A percentile compares a stretch with the other conserved stretches of the same genome.
Evolutionary conservation across 2,329 filamentous ascomycete species (phyloP).

Genomic region (Stylonectria norvegica): DNA sequence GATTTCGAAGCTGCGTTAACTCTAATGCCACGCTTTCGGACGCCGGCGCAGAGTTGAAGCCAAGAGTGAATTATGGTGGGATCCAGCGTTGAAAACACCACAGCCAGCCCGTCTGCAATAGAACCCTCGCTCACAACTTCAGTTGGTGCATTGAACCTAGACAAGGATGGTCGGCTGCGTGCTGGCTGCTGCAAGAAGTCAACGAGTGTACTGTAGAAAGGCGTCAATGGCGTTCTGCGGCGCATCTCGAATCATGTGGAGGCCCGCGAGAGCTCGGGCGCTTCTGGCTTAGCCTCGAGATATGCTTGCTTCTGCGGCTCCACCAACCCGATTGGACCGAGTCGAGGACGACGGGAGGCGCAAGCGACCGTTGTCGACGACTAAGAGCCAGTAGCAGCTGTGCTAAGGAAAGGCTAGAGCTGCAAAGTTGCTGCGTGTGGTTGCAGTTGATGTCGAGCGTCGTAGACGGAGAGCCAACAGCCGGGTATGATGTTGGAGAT

Average conservation of each 20-base stretch:
- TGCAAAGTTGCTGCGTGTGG: constrained; percentile 12
- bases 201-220: no score
- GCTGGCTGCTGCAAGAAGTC: no score
- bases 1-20: no score
- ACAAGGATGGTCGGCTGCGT: no score
- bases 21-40: no score
- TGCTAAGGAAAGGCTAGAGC: constrained; percentile 5
- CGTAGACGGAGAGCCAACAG: neutral
- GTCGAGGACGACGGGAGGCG: constrained; percentile 9
- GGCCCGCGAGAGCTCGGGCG: constrained; percentile 7
- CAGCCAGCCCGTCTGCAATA: no score
- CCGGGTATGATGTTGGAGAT: constrained; percentile 2
- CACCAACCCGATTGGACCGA: constrained; percentile 24
- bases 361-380: constrained; percentile 6
- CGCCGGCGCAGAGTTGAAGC: no score
- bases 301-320: constrained; percentile 26
- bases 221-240: no score
- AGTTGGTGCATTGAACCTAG: no score
- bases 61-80: no score
- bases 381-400: constrained; percentile 2
- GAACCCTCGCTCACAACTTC: no score
- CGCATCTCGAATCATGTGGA: constrained; percentile 10
- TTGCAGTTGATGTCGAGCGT: constrained; percentile 3
- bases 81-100: no score
- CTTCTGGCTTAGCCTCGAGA: constrained; percentile 11